Conservation (phyloP, 345 rosid genomes). For the Firmiana major region DNA sequence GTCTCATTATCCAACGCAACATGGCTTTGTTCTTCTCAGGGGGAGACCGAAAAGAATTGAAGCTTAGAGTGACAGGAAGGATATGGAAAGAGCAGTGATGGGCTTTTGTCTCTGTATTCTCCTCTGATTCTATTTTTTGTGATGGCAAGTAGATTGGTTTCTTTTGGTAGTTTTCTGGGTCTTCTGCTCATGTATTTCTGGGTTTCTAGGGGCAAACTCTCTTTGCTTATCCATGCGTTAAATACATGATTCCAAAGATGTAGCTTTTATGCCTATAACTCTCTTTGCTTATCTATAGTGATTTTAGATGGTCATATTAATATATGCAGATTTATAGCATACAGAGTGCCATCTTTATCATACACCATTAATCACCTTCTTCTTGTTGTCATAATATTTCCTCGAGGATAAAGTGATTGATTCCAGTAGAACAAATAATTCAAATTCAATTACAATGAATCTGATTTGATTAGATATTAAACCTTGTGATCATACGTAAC, state of each 20-base stretch:
- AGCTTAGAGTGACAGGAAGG: conserved; percentile 79
- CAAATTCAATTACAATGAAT: too few relatives aligned
- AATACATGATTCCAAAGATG: conserved; percentile 37
- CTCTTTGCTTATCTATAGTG: conserved; percentile 1
- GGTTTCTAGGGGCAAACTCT: conserved; percentile 43
- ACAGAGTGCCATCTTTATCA: neutral
- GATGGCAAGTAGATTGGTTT: conserved; percentile 18
- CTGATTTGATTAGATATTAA: too few relatives aligned
- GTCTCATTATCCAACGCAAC: conserved; percentile 73
- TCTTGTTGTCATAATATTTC: too few relatives aligned
- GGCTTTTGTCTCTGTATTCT: too few relatives aligned
- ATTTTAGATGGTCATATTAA: neutral
- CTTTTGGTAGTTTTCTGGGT: conserved; percentile 17
- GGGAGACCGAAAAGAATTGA: conserved; percentile 73
- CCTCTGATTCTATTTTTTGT: neutral
- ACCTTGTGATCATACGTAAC: too few relatives aligned
- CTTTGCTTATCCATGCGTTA: conserved; percentile 42
- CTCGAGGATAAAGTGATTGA: too few relatives aligned
- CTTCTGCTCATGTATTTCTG: conserved; percentile 36
- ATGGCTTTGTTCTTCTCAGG: conserved; percentile 84
- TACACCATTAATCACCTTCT: too few relatives aligned
- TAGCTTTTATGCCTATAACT: neutral
- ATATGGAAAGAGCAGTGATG: conserved; percentile 79
- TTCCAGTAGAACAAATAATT: too few relatives aligned
- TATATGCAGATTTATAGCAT: neutral